phyloP scores from a whole-genome alignment of 257 asterid genomes.

The Solanum neorickii region DNA sequence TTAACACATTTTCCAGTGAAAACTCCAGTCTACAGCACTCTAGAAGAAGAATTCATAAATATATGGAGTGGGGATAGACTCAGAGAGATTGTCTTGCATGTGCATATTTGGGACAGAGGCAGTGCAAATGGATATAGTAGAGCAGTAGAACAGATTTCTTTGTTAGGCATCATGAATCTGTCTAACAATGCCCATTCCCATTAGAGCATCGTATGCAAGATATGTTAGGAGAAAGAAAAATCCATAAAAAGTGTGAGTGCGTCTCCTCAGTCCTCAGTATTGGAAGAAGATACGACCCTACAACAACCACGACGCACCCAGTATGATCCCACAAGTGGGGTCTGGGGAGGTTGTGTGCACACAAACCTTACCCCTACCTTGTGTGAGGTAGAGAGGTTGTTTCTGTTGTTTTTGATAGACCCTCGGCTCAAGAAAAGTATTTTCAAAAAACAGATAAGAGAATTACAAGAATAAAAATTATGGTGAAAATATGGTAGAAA shows the following conservation, averaged over 20 bases:
- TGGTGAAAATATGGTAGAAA: background rate
- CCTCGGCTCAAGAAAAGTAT: background rate
- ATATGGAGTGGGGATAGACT: background rate
- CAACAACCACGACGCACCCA: background rate
- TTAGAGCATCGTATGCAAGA: background rate
- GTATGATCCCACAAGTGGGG: background rate
- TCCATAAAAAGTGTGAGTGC: background rate
- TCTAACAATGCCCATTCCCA: background rate
- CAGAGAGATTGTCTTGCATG: background rate
- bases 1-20: background rate
- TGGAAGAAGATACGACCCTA: background rate
- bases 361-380: background rate
- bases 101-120: background rate
- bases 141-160: background rate
- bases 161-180: background rate
- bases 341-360: background rate
- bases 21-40: background rate
- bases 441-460: background rate
- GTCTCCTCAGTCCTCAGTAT: background rate
- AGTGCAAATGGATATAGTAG: background rate
- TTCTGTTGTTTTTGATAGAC: background rate
- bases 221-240: background rate
- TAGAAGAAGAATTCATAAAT: background rate
- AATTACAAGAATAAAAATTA: background rate
- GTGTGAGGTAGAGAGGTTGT: background rate